Conservation (phyloP, 345 rosid genomes). For the Camelina laxa region DNA sequence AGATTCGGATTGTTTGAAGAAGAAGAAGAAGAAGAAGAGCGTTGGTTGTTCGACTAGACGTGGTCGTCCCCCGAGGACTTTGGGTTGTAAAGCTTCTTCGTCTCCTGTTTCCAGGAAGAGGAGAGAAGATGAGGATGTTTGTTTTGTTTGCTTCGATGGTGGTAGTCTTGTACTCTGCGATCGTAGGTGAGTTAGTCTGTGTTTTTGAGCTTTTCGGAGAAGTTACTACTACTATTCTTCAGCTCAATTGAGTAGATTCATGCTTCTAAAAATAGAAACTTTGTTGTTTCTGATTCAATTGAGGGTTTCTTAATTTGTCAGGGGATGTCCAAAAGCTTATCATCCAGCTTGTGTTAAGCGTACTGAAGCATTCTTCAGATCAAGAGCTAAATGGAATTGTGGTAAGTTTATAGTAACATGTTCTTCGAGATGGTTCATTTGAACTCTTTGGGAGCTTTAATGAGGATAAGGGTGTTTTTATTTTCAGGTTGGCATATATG, state of each 20-base stretch:
- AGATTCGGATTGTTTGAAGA: slow-evolving; percentile 36
- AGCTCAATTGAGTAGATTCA: slow-evolving; percentile 7
- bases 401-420: slow-evolving; percentile 62
- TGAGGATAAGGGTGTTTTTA: slow-evolving; percentile 5
- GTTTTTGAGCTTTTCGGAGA: neutral
- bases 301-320: slow-evolving; percentile 36
- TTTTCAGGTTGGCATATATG: slow-evolving; percentile 95
- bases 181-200: slow-evolving; percentile 72
- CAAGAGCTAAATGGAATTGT: slow-evolving; percentile 93
- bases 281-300: neutral
- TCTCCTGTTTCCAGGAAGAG: slow-evolving; percentile 45
- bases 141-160: slow-evolving; percentile 98
- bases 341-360: slow-evolving; percentile 93
- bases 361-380: slow-evolving; percentile 83
- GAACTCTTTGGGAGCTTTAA: neutral
- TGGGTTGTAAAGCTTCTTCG: slow-evolving; percentile 28
- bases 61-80: slow-evolving; percentile 72
- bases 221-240: neutral
- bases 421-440: neutral
- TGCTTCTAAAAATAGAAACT: slow-evolving; percentile 8
- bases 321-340: slow-evolving; percentile 98
- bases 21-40: slow-evolving; percentile 41
- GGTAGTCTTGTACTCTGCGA: slow-evolving; percentile 95
- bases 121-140: slow-evolving; percentile 91
- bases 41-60: slow-evolving; percentile 48